Conservation (phyloP, 2,329 filamentous ascomycete species). For the Akanthomyces lecanii region DNA sequence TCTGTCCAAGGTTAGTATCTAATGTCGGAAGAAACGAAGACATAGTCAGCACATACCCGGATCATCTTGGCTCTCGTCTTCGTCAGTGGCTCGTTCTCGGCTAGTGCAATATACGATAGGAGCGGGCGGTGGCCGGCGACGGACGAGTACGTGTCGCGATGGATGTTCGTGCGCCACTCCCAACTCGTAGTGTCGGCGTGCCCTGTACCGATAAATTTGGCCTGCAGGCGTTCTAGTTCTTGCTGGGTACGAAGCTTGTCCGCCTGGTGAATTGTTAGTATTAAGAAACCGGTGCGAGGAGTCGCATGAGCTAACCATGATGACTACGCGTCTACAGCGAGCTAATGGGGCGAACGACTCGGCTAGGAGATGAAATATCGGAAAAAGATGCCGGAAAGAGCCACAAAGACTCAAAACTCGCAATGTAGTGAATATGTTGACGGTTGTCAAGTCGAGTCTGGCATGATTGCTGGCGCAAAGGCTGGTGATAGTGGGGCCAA, state of each 20-base stretch:
- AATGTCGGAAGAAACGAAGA: neutral
- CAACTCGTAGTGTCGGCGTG: slow-evolving; percentile 95
- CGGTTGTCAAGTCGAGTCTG: neutral
- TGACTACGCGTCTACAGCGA: neutral
- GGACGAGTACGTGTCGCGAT: slow-evolving; percentile 85
- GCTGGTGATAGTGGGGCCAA: slow-evolving; percentile 9
- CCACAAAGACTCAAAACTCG: neutral
- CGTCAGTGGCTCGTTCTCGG: slow-evolving; percentile 78
- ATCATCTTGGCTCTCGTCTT: slow-evolving; percentile 77
- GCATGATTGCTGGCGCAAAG: neutral
- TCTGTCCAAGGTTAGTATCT: slow-evolving; percentile 37
- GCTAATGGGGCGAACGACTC: neutral
- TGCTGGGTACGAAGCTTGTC: slow-evolving; percentile 97
- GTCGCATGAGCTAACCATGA: slow-evolving; percentile 24
- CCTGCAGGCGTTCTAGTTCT: slow-evolving; percentile 93
- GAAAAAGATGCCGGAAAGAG: neutral
- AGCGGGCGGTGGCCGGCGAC: slow-evolving; percentile 87
- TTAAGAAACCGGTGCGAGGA: neutral
- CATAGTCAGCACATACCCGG: slow-evolving; percentile 47
- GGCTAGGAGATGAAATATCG: too few relatives aligned
- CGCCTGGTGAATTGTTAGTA: slow-evolving; percentile 50
- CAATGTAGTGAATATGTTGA: neutral
- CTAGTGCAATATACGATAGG: slow-evolving; percentile 83
- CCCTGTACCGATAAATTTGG: slow-evolving; percentile 92
- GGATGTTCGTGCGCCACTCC: slow-evolving; percentile 95